These are phyloP conservation scores for Hyaloscypha variabilis DNA, from an alignment of 495 filamentous ascomycete genomes.

Conservation along the genomic window DNA sequence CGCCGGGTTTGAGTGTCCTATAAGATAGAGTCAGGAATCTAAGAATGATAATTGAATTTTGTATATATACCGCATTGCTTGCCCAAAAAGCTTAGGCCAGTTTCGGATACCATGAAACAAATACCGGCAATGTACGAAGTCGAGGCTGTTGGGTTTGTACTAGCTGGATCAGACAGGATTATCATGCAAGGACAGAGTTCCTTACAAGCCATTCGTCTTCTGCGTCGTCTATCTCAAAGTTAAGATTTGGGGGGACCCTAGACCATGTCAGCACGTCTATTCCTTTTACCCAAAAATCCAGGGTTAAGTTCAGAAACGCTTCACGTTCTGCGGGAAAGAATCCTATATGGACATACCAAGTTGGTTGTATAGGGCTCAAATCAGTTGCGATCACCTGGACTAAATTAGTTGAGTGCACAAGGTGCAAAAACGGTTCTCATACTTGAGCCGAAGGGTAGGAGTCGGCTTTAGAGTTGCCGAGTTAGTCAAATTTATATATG, in stretches of 20 bases:
- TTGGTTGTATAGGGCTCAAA: background rate
- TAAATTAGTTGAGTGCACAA: background rate
- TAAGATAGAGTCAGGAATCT: background rate
- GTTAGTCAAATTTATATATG: background rate
- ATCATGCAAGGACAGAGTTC: too few species aligned
- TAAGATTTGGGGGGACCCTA: background rate
- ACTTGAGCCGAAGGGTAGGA: background rate
- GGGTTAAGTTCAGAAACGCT: background rate
- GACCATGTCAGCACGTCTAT: background rate
- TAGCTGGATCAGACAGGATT: too few species aligned
- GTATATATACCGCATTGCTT: background rate
- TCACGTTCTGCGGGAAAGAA: background rate
- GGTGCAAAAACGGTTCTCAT: background rate
- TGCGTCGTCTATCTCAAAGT: background rate
- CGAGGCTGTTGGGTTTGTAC: background rate
- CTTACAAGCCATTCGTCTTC: background rate
- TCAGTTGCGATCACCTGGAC: background rate
- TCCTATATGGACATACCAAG: background rate
- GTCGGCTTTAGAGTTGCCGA: background rate
- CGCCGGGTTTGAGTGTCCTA: background rate
- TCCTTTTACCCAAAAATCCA: background rate
- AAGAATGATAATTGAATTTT: background rate
- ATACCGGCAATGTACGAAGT: background rate
- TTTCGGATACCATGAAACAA: background rate
- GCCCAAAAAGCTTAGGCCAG: background rate